phyloP scores from a whole-genome alignment of 306 rosid species.

The Glycine tomentella region DNA sequence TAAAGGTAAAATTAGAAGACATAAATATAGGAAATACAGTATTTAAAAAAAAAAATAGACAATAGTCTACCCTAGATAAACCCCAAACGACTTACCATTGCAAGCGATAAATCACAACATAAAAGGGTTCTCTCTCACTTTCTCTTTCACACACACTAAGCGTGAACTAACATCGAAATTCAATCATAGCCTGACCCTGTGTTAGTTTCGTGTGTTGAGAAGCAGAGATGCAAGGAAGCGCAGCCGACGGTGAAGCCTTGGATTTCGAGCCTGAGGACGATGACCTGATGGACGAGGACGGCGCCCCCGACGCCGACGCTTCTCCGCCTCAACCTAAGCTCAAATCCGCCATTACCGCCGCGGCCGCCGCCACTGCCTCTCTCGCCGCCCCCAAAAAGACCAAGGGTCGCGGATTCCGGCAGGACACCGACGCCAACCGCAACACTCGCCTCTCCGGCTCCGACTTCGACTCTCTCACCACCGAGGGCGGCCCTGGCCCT shows the following conservation, averaged over 20 bases:
- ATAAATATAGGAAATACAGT: background rate
- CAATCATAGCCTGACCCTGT: too few relatives aligned
- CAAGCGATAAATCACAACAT: background rate
- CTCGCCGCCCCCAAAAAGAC: constrained; percentile 73
- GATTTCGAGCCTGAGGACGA: constrained; percentile 99
- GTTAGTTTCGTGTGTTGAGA: background rate
- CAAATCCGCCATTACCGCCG: constrained; percentile 92
- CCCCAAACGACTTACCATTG: background rate
- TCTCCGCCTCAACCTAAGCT: constrained; percentile 92
- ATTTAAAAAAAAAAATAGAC: too few relatives aligned
- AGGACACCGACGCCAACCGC: constrained; percentile 79
- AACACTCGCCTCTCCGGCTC: constrained; percentile 73
- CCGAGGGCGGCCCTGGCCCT: constrained; percentile 87
- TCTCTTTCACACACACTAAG: too few relatives aligned
- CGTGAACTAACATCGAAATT: background rate
- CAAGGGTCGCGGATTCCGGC: constrained; percentile 95
- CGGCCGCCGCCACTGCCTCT: constrained; percentile 63
- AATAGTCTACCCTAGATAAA: constrained; percentile 20
- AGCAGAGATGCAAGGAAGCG: constrained; percentile 61
- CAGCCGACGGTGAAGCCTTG: constrained; percentile 93
- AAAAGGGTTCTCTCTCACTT: background rate
- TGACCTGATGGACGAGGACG: constrained; percentile 99
- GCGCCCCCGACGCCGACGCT: constrained; percentile 74
- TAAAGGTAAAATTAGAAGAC: too few relatives aligned
- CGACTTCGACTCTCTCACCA: constrained; percentile 81